These are phyloP conservation scores for Gossypium schwendimanii DNA, from an alignment of 441 rosid genomes.

Conservation along the genomic window DNA sequence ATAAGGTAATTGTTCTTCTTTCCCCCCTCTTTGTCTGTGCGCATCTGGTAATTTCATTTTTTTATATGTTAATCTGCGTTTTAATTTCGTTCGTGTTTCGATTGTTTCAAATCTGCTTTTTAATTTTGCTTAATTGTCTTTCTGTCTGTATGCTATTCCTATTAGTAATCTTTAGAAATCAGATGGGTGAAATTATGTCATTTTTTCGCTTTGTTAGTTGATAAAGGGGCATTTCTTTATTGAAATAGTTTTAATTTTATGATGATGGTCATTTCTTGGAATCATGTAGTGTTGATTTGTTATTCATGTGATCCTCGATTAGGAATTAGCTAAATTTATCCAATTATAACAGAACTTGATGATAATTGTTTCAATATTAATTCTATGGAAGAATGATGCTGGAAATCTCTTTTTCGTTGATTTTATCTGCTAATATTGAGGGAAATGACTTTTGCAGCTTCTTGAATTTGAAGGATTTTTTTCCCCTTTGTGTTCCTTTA, in stretches of 20 bases:
- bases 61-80: neutral
- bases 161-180: neutral
- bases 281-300: neutral
- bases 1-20: neutral
- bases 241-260: neutral
- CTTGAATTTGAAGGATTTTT: neutral
- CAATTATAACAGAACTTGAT: neutral
- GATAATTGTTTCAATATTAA: neutral
- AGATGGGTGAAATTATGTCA: slow-evolving; percentile 9
- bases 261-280: neutral
- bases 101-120: neutral
- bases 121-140: neutral
- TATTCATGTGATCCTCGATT: neutral
- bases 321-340: neutral
- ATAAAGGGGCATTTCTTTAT: neutral
- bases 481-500: slow-evolving; percentile 18
- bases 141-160: neutral
- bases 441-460: neutral
- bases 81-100: neutral
- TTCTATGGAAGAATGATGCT: neutral
- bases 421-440: neutral
- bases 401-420: neutral
- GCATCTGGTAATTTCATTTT: slow-evolving; percentile 14
- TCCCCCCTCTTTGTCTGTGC: neutral
- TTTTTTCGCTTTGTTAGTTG: neutral